Base-by-base conservation (phyloP, 129 eudicot genomes). In the sunflower (Helianthus annuus) region DNA sequence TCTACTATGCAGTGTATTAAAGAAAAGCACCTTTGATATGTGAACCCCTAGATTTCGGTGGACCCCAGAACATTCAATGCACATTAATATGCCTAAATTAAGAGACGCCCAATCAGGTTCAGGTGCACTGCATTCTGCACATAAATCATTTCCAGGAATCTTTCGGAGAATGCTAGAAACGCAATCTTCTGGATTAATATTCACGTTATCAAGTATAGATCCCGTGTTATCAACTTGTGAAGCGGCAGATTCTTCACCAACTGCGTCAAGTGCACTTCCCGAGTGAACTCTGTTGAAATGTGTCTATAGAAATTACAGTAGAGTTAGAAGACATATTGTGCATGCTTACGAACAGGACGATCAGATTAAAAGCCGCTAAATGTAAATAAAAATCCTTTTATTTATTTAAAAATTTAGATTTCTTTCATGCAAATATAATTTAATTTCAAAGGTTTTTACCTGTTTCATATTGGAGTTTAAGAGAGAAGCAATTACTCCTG, bases 41-140 rank as follows among this genome's bases (percentile, higher is more conserved):
- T 94, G 99, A 82, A 94, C 99, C 55, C 99, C 99, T 56, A 94
- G 96, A 82, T 94, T 94, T 24, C 99, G 89, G 74, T 94, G 99
- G 65, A 88, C 87, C 66, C 97, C 97, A 61, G 99, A 94, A 83
- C 99, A 94, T 73, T 88, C 93, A 59, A 94, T 94, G 82, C 99
- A 94, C 76, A 94, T 88, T 71, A 94, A 83, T 54, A 94, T 83
- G 57, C 99, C 99, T 67, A 94, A 86, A 85, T 94, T 94, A 71
- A 94, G 89, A 63, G 99, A 94, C 40, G 99, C 99, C 99, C 99
- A 94, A 77, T 90, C 97, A 55, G 99, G 99, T 8, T 84, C 96
- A 71, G 86, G 78, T 60, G 88, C 89, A 83, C 87, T 29, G 59
- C 99, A 94, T 69, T 94, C 99, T 74, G 96, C 97, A 78, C 99